A percentile compares a stretch with the other conserved stretches of the same genome.
These are phyloP conservation scores for Globisporangium sylvaticum DNA, from an alignment of 352 stramenopile species.

Conservation along the genomic window DNA sequence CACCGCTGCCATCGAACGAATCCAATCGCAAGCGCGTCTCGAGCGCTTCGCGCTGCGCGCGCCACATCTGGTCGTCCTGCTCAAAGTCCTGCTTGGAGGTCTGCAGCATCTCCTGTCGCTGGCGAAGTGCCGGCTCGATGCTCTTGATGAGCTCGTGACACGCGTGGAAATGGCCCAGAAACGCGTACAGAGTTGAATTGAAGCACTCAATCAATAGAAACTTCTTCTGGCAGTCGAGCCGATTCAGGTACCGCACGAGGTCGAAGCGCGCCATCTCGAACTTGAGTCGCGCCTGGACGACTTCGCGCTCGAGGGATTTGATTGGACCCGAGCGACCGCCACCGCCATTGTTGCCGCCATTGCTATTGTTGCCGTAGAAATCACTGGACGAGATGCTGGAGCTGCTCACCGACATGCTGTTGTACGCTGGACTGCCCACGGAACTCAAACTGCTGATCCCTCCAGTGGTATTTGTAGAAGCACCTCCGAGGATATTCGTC, in stretches of 20 bases:
- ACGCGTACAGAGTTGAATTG: constrained; percentile 79
- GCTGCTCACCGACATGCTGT: constrained; percentile 1
- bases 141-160: constrained; percentile 80
- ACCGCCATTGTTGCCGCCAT: background rate
- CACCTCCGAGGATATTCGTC: constrained; percentile 17
- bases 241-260: constrained; percentile 80
- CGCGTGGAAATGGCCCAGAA: constrained; percentile 75
- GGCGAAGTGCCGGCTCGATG: constrained; percentile 59
- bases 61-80: constrained; percentile 74
- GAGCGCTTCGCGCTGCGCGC: constrained; percentile 56
- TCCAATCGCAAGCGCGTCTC: constrained; percentile 53
- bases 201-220: constrained; percentile 82
- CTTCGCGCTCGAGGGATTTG: constrained; percentile 62
- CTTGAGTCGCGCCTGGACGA: constrained; percentile 48
- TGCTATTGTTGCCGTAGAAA: background rate
- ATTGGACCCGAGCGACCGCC: background rate
- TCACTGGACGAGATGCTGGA: constrained; percentile 10
- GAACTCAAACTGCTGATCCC: background rate
- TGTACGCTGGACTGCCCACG: constrained; percentile 13
- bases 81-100: constrained; percentile 60
- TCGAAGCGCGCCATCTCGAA: constrained; percentile 86
- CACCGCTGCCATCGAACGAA: constrained; percentile 24
- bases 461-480: background rate
- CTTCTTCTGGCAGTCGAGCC: constrained; percentile 82
- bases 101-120: constrained; percentile 72